phyloP scores from a whole-genome alignment of 164 flowering plant genomes.

The Akebia trifoliata region DNA sequence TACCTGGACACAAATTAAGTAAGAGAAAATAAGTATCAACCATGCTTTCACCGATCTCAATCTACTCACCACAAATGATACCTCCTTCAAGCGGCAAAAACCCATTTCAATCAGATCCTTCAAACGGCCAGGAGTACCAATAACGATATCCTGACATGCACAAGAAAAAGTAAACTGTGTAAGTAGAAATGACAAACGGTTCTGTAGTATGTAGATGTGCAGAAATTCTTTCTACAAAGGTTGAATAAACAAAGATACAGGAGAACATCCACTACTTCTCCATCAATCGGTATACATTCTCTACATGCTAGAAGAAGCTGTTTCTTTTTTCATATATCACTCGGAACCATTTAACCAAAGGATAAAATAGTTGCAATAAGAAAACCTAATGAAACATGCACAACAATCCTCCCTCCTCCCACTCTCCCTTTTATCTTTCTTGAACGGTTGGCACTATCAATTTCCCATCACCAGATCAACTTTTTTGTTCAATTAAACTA shows the following conservation, averaged over 20 bases:
- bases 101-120: conserved; percentile 83
- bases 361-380: too few species aligned
- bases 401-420: too few species aligned
- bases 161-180: not conserved
- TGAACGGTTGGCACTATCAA: too few species aligned
- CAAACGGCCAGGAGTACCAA: conserved; percentile 96
- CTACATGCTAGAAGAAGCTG: not conserved
- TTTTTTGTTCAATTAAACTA: too few species aligned
- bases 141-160: conserved; percentile 76
- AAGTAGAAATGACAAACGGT: not conserved
- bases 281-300: too few species aligned
- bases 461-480: too few species aligned
- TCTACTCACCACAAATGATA: conserved; percentile 84
- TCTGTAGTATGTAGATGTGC: not conserved
- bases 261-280: too few species aligned
- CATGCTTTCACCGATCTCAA: not conserved
- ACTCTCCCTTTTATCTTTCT: too few species aligned
- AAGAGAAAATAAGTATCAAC: not conserved
- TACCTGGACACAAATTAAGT: not conserved
- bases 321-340: too few species aligned
- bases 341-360: too few species aligned
- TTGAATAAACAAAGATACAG: too few species aligned
- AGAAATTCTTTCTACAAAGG: not conserved
- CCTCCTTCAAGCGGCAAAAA: conserved; percentile 63
- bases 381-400: too few species aligned